These are phyloP conservation scores for Silybum marianum DNA, from an alignment of 129 eudicot species.

Conservation along the genomic window DNA sequence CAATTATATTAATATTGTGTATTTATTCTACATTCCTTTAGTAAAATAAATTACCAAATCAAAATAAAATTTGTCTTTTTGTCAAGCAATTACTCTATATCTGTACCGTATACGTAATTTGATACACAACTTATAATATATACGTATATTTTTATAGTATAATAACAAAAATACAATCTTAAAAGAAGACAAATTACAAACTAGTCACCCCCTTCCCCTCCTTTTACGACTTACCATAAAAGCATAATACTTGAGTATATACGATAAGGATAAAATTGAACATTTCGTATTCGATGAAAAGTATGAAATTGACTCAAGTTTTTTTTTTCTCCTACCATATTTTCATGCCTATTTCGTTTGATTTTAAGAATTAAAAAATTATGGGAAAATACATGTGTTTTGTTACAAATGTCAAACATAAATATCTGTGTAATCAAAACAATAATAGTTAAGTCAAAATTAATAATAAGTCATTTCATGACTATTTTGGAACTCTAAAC, in stretches of 20 bases:
- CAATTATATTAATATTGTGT: too few relatives aligned
- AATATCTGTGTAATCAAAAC: neutral
- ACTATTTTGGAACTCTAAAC: too few relatives aligned
- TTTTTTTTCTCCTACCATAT: neutral
- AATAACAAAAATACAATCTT: neutral
- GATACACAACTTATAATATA: neutral
- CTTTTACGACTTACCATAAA: slow-evolving; percentile 11
- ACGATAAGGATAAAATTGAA: slow-evolving; percentile 10
- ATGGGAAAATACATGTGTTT: neutral
- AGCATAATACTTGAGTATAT: slow-evolving; percentile 23
- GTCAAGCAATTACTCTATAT: neutral
- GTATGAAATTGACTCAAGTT: slow-evolving; percentile 12
- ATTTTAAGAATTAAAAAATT: neutral
- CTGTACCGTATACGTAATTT: neutral
- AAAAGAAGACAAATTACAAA: neutral
- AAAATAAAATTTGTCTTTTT: neutral
- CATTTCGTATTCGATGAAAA: slow-evolving; percentile 15
- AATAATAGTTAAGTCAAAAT: too few relatives aligned
- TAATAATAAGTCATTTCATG: too few relatives aligned
- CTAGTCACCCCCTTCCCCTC: neutral
- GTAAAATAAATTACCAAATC: neutral
- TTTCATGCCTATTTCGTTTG: neutral
- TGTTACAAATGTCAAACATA: neutral
- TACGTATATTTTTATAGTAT: neutral
- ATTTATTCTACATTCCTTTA: neutral